phyloP scores from a whole-genome alignment of 164 flowering plant genomes.

The Akebia trifoliata region DNA sequence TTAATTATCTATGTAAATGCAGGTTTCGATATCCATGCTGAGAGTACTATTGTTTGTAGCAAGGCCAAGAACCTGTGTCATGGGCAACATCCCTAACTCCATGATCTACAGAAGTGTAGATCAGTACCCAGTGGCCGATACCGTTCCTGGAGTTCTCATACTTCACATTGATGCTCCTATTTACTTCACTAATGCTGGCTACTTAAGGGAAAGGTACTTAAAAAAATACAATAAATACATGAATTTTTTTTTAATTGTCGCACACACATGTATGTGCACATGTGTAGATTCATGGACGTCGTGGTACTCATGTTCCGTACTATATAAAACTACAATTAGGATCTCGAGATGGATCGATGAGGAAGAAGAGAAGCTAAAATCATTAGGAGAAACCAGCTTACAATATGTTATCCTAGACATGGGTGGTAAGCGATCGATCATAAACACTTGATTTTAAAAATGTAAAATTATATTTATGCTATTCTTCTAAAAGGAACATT shows the following conservation, averaged over 20 bases:
- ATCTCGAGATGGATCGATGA: constrained; percentile 61
- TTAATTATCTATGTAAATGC: constrained; percentile 11
- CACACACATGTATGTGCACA: too few species aligned
- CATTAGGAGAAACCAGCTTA: constrained; percentile 37
- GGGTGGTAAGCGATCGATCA: too few species aligned
- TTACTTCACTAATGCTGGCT: constrained; percentile 64
- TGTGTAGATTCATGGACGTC: too few species aligned
- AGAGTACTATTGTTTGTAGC: constrained; percentile 49
- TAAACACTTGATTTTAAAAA: too few species aligned
- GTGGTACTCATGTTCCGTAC: too few species aligned
- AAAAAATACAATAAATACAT: too few species aligned
- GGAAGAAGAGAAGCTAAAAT: constrained; percentile 64
- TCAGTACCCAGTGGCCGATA: constrained; percentile 49
- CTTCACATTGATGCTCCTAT: constrained; percentile 59
- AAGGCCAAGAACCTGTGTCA: constrained; percentile 54
- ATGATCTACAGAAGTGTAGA: constrained; percentile 41
- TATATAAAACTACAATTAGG: too few species aligned
- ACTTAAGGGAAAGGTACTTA: constrained; percentile 75
- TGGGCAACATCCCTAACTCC: constrained; percentile 61
- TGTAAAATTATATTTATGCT: too few species aligned
- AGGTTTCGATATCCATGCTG: constrained; percentile 55
- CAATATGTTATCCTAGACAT: constrained; percentile 65
- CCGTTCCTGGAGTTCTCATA: constrained; percentile 56
- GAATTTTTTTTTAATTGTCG: too few species aligned
- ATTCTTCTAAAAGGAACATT: too few species aligned